These are phyloP conservation scores for Ganoderma meredithae DNA, from an alignment of 1,284 basidiomycete species.

Conservation along the genomic window DNA sequence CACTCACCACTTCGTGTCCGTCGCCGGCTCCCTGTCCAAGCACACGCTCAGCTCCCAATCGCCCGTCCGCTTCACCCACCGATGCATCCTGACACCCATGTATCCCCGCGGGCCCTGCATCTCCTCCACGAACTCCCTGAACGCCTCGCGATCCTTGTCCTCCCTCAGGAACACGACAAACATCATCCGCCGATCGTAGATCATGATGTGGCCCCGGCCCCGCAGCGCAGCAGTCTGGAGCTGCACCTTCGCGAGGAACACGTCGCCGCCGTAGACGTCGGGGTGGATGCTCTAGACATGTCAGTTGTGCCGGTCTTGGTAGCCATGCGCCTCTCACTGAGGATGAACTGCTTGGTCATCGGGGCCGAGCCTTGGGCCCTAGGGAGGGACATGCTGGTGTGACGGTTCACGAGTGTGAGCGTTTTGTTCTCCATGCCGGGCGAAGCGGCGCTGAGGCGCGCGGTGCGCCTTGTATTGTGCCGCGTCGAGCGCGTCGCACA, in stretches of 20 bases:
- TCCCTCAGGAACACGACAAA: conserved; percentile 43
- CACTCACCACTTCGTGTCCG: conserved; percentile 33
- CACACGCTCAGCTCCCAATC: conserved; percentile 41
- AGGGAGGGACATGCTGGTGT: conserved; percentile 2
- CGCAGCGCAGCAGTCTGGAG: conserved; percentile 7
- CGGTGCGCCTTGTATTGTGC: conserved; percentile 40
- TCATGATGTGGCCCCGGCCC: conserved; percentile 37
- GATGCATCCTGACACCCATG: conserved; percentile 40
- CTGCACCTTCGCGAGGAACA: conserved; percentile 54
- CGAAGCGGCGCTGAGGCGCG: conserved; percentile 36
- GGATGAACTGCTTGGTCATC: not conserved
- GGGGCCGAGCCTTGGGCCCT: not conserved
- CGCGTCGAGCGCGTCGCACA: conserved; percentile 35
- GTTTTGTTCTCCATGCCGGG: conserved; percentile 29
- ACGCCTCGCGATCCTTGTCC: conserved; percentile 20
- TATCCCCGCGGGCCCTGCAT: conserved; percentile 29
- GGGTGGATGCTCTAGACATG: no score
- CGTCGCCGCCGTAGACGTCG: conserved; percentile 46
- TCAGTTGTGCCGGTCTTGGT: no score
- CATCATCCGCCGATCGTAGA: conserved; percentile 50
- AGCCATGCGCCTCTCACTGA: not conserved
- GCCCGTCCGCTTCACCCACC: conserved; percentile 41
- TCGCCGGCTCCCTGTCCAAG: conserved; percentile 34
- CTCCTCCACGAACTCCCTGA: conserved; percentile 29
- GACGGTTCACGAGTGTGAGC: conserved; percentile 15